A percentile compares a stretch with the other conserved stretches of the same genome.
Conservation (phyloP, 2,329 filamentous ascomycete species). For the Hansfordia pulvinata region DNA sequence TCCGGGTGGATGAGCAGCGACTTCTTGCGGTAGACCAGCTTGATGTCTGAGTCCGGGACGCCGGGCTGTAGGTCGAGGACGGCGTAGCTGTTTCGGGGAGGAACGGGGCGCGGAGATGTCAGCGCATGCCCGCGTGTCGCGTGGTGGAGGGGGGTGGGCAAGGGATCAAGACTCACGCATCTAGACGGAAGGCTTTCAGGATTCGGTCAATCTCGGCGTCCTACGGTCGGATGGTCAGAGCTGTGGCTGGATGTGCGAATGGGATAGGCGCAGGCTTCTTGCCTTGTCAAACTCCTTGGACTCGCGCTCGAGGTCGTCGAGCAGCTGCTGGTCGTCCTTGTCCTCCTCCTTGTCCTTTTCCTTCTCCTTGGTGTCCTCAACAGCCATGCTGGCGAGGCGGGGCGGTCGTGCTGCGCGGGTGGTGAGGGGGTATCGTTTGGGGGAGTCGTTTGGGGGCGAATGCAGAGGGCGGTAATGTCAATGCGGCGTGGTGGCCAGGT, state of each 20-base stretch:
- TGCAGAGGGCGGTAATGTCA: too few species aligned
- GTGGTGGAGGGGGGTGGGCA: not conserved
- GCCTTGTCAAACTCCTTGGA: slow-evolving; percentile 88
- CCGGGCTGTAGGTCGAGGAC: slow-evolving; percentile 93
- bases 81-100: slow-evolving; percentile 69
- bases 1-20: slow-evolving; percentile 98
- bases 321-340: slow-evolving; percentile 45
- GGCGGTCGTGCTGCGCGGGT: not conserved
- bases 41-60: slow-evolving; percentile 92
- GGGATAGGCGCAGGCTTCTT: slow-evolving; percentile 8
- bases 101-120: slow-evolving; percentile 1
- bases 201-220: slow-evolving; percentile 95
- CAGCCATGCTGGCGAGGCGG: slow-evolving; percentile 20
- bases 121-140: slow-evolving; percentile 1
- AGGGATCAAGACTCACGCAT: slow-evolving; percentile 29
- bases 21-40: slow-evolving; percentile 85
- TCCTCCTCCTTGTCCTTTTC: slow-evolving; percentile 30
- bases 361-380: slow-evolving; percentile 25
- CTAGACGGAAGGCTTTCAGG: slow-evolving; percentile 69
- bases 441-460: too few species aligned
- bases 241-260: slow-evolving; percentile 1
- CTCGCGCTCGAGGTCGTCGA: slow-evolving; percentile 71
- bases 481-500: too few species aligned
- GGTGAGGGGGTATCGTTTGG: too few species aligned
- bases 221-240: slow-evolving; percentile 27